Conservation (phyloP, 2,329 filamentous ascomycete genomes). For the Cordyceps javanica region DNA sequence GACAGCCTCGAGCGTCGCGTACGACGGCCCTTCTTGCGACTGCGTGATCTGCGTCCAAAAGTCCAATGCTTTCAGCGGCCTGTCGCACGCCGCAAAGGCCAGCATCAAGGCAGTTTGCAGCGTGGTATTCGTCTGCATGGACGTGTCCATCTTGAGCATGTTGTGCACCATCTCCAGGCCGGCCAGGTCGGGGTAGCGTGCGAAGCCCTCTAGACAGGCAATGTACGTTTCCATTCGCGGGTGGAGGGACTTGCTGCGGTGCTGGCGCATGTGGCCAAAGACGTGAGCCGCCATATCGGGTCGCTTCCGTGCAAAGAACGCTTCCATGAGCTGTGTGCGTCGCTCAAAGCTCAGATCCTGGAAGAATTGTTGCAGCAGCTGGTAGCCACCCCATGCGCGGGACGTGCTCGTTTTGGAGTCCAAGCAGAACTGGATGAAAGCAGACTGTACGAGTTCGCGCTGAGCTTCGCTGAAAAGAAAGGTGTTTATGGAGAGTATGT, state of each 20-base stretch:
- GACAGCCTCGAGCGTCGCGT: slow-evolving; percentile 71
- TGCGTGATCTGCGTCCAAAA: slow-evolving; percentile 83
- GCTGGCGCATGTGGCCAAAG: slow-evolving; percentile 90
- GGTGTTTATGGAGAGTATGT: slow-evolving; percentile 71
- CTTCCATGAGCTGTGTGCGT: slow-evolving; percentile 69
- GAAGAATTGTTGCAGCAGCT: slow-evolving; percentile 60
- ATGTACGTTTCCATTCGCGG: slow-evolving; percentile 73
- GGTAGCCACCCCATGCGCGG: slow-evolving; percentile 58
- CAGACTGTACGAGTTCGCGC: slow-evolving; percentile 57
- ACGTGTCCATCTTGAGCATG: slow-evolving; percentile 88
- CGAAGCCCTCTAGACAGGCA: slow-evolving; percentile 69
- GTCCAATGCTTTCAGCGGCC: slow-evolving; percentile 60
- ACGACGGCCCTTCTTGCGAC: slow-evolving; percentile 78
- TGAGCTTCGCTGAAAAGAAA: slow-evolving; percentile 65
- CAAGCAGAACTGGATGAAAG: slow-evolving; percentile 62
- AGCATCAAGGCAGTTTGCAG: slow-evolving; percentile 84
- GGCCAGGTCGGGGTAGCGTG: slow-evolving; percentile 45
- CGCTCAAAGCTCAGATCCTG: slow-evolving; percentile 57
- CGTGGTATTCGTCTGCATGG: slow-evolving; percentile 67
- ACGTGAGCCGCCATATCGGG: slow-evolving; percentile 81
- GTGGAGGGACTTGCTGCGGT: slow-evolving; percentile 54
- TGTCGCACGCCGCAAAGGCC: slow-evolving; percentile 67
- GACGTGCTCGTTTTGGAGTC: slow-evolving; percentile 57
- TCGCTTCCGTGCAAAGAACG: slow-evolving; percentile 71
- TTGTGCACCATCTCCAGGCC: slow-evolving; percentile 76